Evolutionary conservation across 352 stramenopile species (phyloP), one percentile per base, ranked within the genome.

Genomic region (Pythium rhizo-oryzae): DNA sequence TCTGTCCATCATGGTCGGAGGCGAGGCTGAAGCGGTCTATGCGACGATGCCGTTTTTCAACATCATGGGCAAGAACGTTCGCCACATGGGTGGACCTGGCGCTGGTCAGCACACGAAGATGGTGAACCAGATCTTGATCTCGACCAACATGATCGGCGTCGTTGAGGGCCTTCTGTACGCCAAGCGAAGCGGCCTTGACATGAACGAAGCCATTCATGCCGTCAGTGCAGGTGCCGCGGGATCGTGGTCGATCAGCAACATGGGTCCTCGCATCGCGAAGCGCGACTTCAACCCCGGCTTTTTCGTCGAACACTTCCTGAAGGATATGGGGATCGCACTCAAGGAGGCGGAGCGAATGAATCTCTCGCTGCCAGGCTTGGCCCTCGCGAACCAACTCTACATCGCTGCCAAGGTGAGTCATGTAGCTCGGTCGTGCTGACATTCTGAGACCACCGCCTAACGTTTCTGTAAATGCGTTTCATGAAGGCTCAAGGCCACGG

Each of bases 231-330:
- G 90, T 6, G 91, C 90, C 0, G 91, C 91, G 28, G 90, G 89
- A 18, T 96, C 86, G 11, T 97, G 88, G 85, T 96, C 86, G 24
- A 94, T 97, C 58, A 94, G 82, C 66, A 96, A 97, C 68, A 84
- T 97, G 76, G 90, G 91, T 0, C 90, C 91, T 4, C 87, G 89
- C 19, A 97, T 97, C 53, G 82, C 83, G 23, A 95, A 96, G 67
- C 83, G 90, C 28, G 79, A 97, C 61, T 97, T 97, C 52, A 81
- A 96, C 35, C 89, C 90, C 47, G 90, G 90, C 6, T 97, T 97
- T 71, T 93, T 97, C 46, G 89, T 97, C n/a, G 89, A 97, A 50
- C 89, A 97, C 74, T 97, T 96, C 37, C 55, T 97, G 37, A 97
- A 97, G 56, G 90, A 97, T 63, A 93, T 97, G 84, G 87, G 89